Evolutionary conservation across 2,329 filamentous ascomycete genomes (phyloP), one percentile per base, ranked within the genome.

Genomic region (Monilinia polystroma): DNA sequence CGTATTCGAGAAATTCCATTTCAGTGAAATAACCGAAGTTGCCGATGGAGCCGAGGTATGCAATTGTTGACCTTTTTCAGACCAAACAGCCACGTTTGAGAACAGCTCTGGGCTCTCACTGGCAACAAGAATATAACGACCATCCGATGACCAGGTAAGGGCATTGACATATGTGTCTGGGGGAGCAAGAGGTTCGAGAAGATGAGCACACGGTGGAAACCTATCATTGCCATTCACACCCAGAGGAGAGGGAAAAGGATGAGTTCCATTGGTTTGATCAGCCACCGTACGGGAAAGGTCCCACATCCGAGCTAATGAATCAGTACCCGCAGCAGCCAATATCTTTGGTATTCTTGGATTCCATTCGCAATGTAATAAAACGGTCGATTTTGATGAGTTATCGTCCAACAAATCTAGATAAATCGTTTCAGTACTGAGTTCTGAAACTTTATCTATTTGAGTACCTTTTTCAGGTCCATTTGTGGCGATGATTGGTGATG

Each of bases 261-360:
- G 38, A 18, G 26, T 29, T 60, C 54, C 47, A 47, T 66, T 66
- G 35, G 35, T 38, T 29, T 43, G 29, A 72, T 80, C 79, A 73
- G 81, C 78, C 75, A 80, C 65, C 43, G 66, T 80, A 82, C 83
- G 83, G 77, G 84, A 83, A 72, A 89, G 78, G 70, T 84, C 87
- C 86, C 87, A 89, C 79, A 89, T 82, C 71, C 86, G 86, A 81
- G 86, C 87, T 85, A 89, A 85, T 79, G 86, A 85, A 81, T 89
- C 87, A 77, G 85, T 88, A 74, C 87, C 87, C 80, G 85, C 86
- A 81, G 85, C 86, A 78, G 86, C 87, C 82, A 89, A 81, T 79
- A 87, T 80, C 68, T 83, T 85, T 77, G 86, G 84, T 80, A 89
- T 83, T 78, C 77, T 81, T 72, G 87, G 87, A 81, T 85, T 88